phyloP scores from a whole-genome alignment of 306 rosid genomes.

The Phaseolus lunatus region DNA sequence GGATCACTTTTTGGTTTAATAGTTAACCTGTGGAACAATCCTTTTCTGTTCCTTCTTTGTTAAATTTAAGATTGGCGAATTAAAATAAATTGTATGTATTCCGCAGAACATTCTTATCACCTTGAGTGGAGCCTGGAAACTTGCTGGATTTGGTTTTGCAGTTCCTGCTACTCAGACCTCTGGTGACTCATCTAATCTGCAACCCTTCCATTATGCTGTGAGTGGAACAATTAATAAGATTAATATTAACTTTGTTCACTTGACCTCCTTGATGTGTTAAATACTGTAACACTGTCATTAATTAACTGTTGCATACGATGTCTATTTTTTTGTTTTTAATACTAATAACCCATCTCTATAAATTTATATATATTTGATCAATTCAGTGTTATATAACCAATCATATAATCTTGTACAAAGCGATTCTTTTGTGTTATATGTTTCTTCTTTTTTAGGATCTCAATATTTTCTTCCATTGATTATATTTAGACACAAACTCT shows the following conservation, averaged over 20 bases:
- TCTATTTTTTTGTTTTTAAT: background rate
- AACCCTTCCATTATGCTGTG: constrained; percentile 90
- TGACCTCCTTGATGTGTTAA: constrained; percentile 25
- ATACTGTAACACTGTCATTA: background rate
- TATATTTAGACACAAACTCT: constrained; percentile 19
- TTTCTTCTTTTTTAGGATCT: constrained; percentile 23
- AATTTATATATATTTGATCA: background rate
- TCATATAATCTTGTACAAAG: constrained; percentile 9
- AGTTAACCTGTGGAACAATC: background rate
- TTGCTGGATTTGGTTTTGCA: constrained; percentile 95
- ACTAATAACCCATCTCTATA: constrained; percentile 5
- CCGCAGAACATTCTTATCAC: constrained; percentile 94
- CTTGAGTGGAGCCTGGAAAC: constrained; percentile 99
- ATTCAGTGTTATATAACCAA: constrained; percentile 17
- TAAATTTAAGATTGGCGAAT: constrained; percentile 34
- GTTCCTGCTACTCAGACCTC: constrained; percentile 66
- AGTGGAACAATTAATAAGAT: constrained; percentile 54
- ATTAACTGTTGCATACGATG: constrained; percentile 5
- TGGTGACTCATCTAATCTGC: constrained; percentile 67
- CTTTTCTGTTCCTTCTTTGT: constrained; percentile 1
- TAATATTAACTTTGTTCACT: constrained; percentile 23
- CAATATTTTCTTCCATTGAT: constrained; percentile 21
- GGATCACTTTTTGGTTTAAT: background rate
- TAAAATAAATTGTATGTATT: constrained; percentile 27
- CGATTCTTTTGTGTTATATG: constrained; percentile 31